These are phyloP conservation scores for Neonectria sp. DNA, from an alignment of 2,329 filamentous ascomycete species.

Conservation along the genomic window DNA sequence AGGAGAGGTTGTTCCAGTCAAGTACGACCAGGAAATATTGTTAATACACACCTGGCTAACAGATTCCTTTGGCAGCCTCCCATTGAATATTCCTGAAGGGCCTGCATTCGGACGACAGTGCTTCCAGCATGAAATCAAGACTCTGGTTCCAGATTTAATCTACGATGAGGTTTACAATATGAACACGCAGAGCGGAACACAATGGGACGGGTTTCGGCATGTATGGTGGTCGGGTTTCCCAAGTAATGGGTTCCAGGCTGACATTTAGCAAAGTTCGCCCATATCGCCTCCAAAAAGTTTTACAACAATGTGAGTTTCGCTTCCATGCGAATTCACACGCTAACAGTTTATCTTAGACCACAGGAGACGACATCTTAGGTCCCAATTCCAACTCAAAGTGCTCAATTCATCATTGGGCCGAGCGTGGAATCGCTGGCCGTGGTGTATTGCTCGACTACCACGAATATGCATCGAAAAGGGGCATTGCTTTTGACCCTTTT, in stretches of 20 bases:
- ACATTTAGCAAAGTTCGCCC: neutral
- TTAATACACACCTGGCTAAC: neutral
- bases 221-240: neutral
- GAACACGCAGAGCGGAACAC: conserved; percentile 18
- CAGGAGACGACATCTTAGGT: neutral
- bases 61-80: neutral
- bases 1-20: neutral
- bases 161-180: conserved; percentile 4
- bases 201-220: conserved; percentile 13
- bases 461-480: conserved; percentile 58
- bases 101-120: conserved; percentile 9
- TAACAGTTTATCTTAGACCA: neutral
- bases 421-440: conserved; percentile 62
- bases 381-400: conserved; percentile 1
- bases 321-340: neutral
- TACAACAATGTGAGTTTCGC: neutral
- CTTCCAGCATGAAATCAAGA: neutral
- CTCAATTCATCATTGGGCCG: neutral
- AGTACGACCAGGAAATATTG: neutral
- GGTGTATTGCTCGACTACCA: conserved; percentile 69
- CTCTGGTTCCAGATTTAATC: neutral
- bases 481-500: conserved; percentile 57
- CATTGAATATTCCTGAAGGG: neutral
- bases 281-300: neutral
- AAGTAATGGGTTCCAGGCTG: neutral